phyloP scores from a whole-genome alignment of 2,329 filamentous ascomycete genomes.

The Penicillium oxalicum region DNA sequence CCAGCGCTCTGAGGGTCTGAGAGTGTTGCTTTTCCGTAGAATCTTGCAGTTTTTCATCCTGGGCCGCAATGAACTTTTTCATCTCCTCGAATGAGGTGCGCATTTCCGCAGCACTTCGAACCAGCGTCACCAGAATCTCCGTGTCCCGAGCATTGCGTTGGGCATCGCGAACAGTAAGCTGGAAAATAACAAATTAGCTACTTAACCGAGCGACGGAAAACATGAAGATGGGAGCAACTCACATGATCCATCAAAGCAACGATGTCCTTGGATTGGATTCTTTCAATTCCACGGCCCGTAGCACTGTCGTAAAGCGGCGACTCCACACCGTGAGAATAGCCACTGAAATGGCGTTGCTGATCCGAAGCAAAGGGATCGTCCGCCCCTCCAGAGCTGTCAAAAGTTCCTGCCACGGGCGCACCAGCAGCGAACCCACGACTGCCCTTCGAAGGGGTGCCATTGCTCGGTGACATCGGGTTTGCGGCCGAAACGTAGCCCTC shows the following conservation, averaged over 20 bases:
- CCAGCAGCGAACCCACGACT: constrained; percentile 49
- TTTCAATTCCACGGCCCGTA: constrained; percentile 79
- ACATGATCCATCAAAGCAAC: constrained; percentile 95
- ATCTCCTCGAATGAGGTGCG: constrained; percentile 92
- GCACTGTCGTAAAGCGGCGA: constrained; percentile 87
- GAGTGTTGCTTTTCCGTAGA: constrained; percentile 85
- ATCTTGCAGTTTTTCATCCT: constrained; percentile 82
- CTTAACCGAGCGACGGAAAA: background rate
- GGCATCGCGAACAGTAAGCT: constrained; percentile 91
- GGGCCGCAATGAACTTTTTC: constrained; percentile 84
- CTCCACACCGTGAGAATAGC: constrained; percentile 83
- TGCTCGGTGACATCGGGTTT: constrained; percentile 50
- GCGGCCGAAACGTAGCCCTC: constrained; percentile 87
- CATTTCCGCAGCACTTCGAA: constrained; percentile 93
- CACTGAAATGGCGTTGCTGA: constrained; percentile 65
- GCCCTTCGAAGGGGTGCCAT: constrained; percentile 43
- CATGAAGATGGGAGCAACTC: constrained; percentile 33
- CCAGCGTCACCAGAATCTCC: constrained; percentile 89
- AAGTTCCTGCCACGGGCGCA: constrained; percentile 46
- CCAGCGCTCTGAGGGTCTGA: constrained; percentile 73
- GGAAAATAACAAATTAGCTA: constrained; percentile 22
- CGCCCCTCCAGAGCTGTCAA: constrained; percentile 43
- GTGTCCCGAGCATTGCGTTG: constrained; percentile 94
- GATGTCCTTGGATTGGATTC: constrained; percentile 93
- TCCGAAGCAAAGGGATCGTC: constrained; percentile 63